These are phyloP conservation scores for Stylonectria norvegica DNA, from an alignment of 2,329 filamentous ascomycete genomes.

Conservation along the genomic window DNA sequence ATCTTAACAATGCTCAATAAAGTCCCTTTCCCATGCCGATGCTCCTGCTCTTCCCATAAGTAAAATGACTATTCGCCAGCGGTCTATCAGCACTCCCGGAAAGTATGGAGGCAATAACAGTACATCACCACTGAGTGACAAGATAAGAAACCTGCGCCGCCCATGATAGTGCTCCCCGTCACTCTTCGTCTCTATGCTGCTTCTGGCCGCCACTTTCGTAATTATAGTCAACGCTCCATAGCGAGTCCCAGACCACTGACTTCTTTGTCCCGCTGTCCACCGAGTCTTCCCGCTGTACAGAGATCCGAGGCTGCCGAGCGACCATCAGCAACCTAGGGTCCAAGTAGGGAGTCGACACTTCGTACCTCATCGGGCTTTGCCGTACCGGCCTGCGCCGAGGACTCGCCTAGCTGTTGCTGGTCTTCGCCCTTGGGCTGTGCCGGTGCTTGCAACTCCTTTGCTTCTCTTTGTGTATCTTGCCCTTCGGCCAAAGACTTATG, in stretches of 20 bases:
- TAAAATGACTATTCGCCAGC: no score
- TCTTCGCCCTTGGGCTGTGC: constrained; percentile 15
- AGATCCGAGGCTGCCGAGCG: constrained; percentile 25
- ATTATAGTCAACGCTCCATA: constrained; percentile 60
- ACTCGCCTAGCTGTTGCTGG: constrained; percentile 27
- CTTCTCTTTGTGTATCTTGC: constrained; percentile 4
- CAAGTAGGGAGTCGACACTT: constrained; percentile 49
- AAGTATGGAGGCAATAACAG: no score
- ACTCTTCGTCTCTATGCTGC: constrained; percentile 9
- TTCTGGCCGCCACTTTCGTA: constrained; percentile 43
- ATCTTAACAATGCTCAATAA: no score
- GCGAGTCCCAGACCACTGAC: constrained; percentile 58
- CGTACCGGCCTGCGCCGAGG: constrained; percentile 19
- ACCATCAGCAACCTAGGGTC: constrained; percentile 39
- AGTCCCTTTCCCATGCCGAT: no score
- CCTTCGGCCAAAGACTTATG: constrained; percentile 11
- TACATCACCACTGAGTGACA: constrained; percentile 8
- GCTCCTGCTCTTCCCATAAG: no score
- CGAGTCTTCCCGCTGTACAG: constrained; percentile 39
- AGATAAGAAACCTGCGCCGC: constrained; percentile 13
- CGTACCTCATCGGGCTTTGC: constrained; percentile 49
- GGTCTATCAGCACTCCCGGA: no score
- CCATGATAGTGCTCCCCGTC: constrained; percentile 8
- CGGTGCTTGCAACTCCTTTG: constrained; percentile 12
- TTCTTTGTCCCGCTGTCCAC: constrained; percentile 43